Conservation (phyloP, 23 red algal genomes). For the Pyropia haitanensis region DNA sequence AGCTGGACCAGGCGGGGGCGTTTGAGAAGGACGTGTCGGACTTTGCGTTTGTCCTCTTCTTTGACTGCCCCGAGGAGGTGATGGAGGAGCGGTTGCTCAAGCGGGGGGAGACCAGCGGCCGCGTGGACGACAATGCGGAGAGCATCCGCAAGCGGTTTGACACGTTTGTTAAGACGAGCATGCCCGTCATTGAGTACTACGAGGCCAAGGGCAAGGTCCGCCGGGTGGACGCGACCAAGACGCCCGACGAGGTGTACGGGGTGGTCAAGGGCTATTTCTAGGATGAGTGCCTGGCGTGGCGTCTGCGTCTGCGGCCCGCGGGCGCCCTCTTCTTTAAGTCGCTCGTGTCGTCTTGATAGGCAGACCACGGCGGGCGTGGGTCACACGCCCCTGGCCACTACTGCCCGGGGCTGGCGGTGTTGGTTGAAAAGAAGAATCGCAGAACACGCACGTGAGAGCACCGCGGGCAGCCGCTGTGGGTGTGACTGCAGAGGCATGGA, state of each 20-base stretch:
- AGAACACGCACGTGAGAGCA: too few species aligned
- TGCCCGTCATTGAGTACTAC: conserved; percentile 91
- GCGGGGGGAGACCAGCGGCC: conserved; percentile 70
- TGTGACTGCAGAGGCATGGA: too few species aligned
- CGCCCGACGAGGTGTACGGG: conserved; percentile 38
- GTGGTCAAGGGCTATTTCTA: too few species aligned
- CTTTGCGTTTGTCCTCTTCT: conserved; percentile 95
- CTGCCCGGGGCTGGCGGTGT: too few species aligned
- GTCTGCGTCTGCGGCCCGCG: too few species aligned
- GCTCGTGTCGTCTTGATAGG: too few species aligned
- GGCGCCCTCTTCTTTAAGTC: too few species aligned
- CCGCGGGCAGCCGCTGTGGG: too few species aligned
- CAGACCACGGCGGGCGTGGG: too few species aligned
- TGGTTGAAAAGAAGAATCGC: too few species aligned
- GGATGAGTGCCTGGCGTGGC: too few species aligned
- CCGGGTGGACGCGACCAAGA: conserved; percentile 65
- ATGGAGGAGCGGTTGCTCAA: conserved; percentile 82
- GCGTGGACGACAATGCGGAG: conserved; percentile 80
- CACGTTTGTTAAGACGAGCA: conserved; percentile 80
- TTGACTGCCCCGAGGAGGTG: conserved; percentile 92
- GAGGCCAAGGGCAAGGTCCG: conserved; percentile 75
- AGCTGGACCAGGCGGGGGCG: conserved; percentile 73
- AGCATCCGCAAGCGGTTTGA: conserved; percentile 90
- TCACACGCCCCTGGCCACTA: too few species aligned
- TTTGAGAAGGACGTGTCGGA: conserved; percentile 77